Base-by-base conservation (phyloP, 2,329 filamentous ascomycete species). In the Thelonectria olida region DNA sequence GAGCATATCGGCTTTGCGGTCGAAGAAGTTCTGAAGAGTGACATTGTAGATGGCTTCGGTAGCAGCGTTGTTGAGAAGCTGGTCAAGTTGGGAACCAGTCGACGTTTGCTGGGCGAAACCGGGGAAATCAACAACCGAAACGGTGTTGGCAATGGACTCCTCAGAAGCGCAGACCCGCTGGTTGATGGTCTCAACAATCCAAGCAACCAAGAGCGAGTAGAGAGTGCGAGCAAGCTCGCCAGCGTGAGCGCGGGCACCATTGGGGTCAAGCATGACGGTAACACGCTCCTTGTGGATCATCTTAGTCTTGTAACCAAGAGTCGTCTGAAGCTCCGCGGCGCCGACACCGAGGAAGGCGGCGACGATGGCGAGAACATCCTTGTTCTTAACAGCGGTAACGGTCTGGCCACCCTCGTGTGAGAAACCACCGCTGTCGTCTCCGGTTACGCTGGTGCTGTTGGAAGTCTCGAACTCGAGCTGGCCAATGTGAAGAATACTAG, bases 201-300 rank as follows among this genome's bases (percentile, higher is more conserved):
- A 97, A 15, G 95, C 93, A 13, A 98, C 95, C 7, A 99, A 84
- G 8, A 99, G 88, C 5, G 94, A 95, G 80, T 99, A 99, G 1
- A 99, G 82, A 0, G 95, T 97, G 52, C 95, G 87, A 5, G 96
- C 94, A 49, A 99, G 86, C 77, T 98, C 96, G 73, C 98, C 94
- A 15, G 96, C 96, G 69, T 97, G 97, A 38, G 88, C 90, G 51
- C 93, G 90, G 45, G 96, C 96, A 38, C 96, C 96, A 58, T 88
- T 89, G 7, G 95, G 92, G 73, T 99, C 96, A 31, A 99, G 86
- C 94, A 99, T 97, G 67, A 99, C 92, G 0, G 96, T 99, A n/a
- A 99, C 96, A 55, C 96, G 90, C 82, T 99, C 96, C 65, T 93
- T 91, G 74, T 96, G 92, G 58, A 99, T 90, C 69, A 96, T 97